Evolutionary conservation across 495 filamentous ascomycete genomes (phyloP), one percentile per base, ranked within the genome.

Genomic region (Cairneyella variabilis): DNA sequence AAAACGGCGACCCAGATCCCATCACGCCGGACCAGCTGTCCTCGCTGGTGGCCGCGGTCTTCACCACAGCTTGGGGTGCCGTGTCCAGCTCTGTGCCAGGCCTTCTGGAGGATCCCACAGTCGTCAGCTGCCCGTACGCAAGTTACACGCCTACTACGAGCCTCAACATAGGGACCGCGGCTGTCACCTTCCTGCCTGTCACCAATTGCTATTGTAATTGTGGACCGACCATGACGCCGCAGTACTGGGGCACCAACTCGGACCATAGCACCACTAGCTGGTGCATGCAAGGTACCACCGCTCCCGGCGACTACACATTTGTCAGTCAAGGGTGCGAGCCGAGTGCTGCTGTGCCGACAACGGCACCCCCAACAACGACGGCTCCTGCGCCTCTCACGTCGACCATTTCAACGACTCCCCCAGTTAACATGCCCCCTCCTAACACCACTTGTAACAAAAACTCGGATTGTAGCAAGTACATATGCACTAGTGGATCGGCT

Each of bases 401-500:
- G n/a, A n/a, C n/a, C n/a, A n/a, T 17, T 41, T 16, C 38, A 41
- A 41, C 17, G 11, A 41, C 38, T 16, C 17, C 18, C 40, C 43
- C 43, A 27, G 26, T 47, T 26, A 47, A 47, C 9, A 48, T 16
- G 27, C 45, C 45, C 11, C 45, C 45, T 34, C 45, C 45, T 17
- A 48, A 48, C 27, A 48, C 45, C 16, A 48, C 45, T 11, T 48
- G 45, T 34, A 48, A 48, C 45, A 34, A 36, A 37, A 48, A 48
- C 27, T 36, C 27, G 27, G 45, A 48, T 48, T 48, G 45, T 48
- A 48, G 45, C 30, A 14, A 18, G 26, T 48, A 37, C 11, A 48
- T n/a, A 34, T 48, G 45, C 45, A 21, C 45, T 11, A 32, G 7
- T 34, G 45, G 45, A 34, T 48, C 45, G 27, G 27, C 45, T 34